A percentile compares a stretch with the other conserved stretches of the same genome.
These are phyloP conservation scores for Phytophthora pinifolia DNA, from an alignment of 352 stramenopile genomes.

Conservation along the genomic window DNA sequence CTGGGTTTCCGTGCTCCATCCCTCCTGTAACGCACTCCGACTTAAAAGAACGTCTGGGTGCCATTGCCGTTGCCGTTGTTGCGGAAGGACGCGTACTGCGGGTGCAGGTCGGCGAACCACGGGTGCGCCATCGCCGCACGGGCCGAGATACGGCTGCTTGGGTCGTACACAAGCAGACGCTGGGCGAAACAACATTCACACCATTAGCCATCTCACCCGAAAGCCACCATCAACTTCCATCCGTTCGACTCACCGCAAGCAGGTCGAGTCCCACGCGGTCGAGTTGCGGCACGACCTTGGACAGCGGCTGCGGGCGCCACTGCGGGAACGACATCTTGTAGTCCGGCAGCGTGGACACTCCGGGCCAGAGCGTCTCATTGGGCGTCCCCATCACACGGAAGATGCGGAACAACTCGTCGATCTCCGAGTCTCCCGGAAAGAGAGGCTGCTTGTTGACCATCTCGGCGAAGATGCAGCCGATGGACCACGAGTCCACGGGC, in stretches of 20 bases:
- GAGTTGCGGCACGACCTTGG: conserved; percentile 86
- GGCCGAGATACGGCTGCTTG: conserved; percentile 74
- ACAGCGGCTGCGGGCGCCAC: conserved; percentile 92
- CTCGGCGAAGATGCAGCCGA: conserved; percentile 94
- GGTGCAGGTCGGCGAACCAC: conserved; percentile 83
- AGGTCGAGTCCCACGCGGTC: conserved; percentile 82
- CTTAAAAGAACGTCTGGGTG: conserved; percentile 46
- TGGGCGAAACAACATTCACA: conserved; percentile 26
- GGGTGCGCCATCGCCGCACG: conserved; percentile 80
- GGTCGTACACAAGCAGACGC: conserved; percentile 83
- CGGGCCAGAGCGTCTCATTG: conserved; percentile 95
- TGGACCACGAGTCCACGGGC: conserved; percentile 92
- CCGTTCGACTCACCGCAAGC: conserved; percentile 55
- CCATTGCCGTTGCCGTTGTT: conserved; percentile 49
- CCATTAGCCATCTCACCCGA: conserved; percentile 6
- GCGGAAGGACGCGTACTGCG: conserved; percentile 73
- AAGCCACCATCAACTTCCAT: not conserved
- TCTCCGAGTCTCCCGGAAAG: conserved; percentile 96
- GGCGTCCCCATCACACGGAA: conserved; percentile 98
- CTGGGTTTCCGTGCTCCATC: conserved; percentile 3
- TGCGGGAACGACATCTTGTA: conserved; percentile 98
- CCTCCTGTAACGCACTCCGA: not conserved
- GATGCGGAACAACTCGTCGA: conserved; percentile 99
- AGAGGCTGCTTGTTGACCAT: conserved; percentile 92
- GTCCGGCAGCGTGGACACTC: conserved; percentile 96